Evolutionary conservation across 192 early-diverging fungal species (phyloP).

Genomic region (Backusella westeae): DNA sequence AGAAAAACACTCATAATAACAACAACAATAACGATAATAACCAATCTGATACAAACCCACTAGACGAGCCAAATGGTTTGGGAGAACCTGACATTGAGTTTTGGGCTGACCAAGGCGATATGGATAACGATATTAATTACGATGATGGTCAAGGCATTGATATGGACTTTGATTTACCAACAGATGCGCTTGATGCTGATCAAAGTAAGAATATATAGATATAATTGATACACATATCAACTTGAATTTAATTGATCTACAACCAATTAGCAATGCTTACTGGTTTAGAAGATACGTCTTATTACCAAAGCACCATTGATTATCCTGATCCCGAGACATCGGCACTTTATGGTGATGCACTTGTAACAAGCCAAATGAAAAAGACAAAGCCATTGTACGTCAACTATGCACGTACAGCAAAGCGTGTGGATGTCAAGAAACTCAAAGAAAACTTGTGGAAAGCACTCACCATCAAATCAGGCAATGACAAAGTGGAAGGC

Average conservation of each 20-base stretch:
- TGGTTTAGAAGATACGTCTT: slow-evolving; percentile 36
- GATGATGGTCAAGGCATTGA: slow-evolving; percentile 13
- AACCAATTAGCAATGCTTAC: slow-evolving; percentile 9
- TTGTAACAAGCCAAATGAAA: slow-evolving; percentile 42
- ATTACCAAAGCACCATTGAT: slow-evolving; percentile 35
- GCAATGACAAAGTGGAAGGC: slow-evolving; percentile 39
- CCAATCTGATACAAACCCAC: background rate
- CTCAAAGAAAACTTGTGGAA: slow-evolving; percentile 98
- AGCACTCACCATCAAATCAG: slow-evolving; percentile 44
- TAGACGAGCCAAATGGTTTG: slow-evolving; percentile 10
- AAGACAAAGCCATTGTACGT: slow-evolving; percentile 66
- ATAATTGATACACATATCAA: background rate
- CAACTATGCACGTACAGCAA: slow-evolving; percentile 85
- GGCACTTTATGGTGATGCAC: slow-evolving; percentile 32
- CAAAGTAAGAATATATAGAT: slow-evolving; percentile 15
- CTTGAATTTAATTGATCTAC: background rate
- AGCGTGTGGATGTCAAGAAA: slow-evolving; percentile 92
- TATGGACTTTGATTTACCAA: slow-evolving; percentile 26
- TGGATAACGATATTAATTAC: background rate
- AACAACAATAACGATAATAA: background rate
- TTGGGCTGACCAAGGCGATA: slow-evolving; percentile 40
- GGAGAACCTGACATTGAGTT: slow-evolving; percentile 38
- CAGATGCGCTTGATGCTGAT: slow-evolving; percentile 25
- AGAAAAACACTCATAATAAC: background rate
- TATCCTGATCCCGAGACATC: slow-evolving; percentile 38